Evolutionary conservation across 345 rosid genomes (phyloP).

Genomic region (Firmiana major): DNA sequence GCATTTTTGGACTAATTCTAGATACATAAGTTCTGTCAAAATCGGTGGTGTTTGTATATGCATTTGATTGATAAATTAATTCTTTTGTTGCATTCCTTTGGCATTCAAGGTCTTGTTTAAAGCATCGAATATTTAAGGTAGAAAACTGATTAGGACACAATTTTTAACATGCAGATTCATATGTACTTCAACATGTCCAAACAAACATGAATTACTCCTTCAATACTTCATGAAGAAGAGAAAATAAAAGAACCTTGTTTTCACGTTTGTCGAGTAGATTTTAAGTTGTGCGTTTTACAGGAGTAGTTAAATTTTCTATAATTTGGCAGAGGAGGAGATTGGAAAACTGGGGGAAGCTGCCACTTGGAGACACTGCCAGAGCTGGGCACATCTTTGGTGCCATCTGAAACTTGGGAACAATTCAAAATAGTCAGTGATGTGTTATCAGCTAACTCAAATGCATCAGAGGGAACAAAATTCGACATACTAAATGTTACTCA

Average conservation of each 20-base stretch:
- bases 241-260: not conserved
- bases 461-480: slow-evolving; percentile 24
- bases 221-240: not conserved
- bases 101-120: not conserved
- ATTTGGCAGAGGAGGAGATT: slow-evolving; percentile 74
- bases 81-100: not conserved
- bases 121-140: not conserved
- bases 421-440: slow-evolving; percentile 41
- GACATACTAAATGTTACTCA: slow-evolving; percentile 59
- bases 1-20: not conserved
- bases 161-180: not conserved
- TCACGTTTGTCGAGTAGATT: not conserved
- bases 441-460: slow-evolving; percentile 32
- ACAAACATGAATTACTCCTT: not conserved
- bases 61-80: not conserved
- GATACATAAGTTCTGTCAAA: not conserved
- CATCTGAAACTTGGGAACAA: slow-evolving; percentile 49
- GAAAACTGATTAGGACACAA: not conserved
- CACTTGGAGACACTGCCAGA: slow-evolving; percentile 85
- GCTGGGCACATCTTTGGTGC: slow-evolving; percentile 38
- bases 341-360: slow-evolving; percentile 85
- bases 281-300: not conserved
- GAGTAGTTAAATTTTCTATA: not conserved
- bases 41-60: not conserved
- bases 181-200: not conserved